Percentiles rank a stretch among this genome's conserved stretches.
Evolutionary conservation across 208 protist genomes (phyloP).

Genomic region (Leishmania martiniquensis): DNA sequence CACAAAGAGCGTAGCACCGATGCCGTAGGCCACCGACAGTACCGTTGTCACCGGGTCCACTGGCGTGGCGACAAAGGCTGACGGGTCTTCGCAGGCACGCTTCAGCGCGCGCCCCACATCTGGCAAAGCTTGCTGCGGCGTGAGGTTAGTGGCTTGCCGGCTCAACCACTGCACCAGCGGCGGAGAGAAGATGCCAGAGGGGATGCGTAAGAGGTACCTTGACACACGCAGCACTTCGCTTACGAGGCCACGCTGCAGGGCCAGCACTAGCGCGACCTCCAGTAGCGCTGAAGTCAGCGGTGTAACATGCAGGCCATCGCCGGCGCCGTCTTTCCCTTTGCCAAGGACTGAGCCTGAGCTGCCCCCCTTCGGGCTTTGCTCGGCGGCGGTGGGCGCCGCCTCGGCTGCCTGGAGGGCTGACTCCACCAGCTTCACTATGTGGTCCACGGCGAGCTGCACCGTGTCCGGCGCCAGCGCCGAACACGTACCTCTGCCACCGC

Average conservation of each 20-base stretch:
- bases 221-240: conserved; percentile 70
- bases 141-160: conserved; percentile 40
- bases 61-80: conserved; percentile 47
- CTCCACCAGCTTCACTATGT: conserved; percentile 57
- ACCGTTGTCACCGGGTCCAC: conserved; percentile 44
- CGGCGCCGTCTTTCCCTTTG: background rate
- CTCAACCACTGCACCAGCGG: conserved; percentile 56
- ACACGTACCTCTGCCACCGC: conserved; percentile 11
- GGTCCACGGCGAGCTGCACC: conserved; percentile 61
- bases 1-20: conserved; percentile 48
- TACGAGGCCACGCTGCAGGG: conserved; percentile 75
- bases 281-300: conserved; percentile 39
- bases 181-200: conserved; percentile 34
- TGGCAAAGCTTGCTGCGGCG: conserved; percentile 50
- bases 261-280: conserved; percentile 71
- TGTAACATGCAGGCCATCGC: background rate
- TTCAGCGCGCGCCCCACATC: conserved; percentile 58
- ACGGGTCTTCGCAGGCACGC: conserved; percentile 53
- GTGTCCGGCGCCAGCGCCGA: conserved; percentile 53
- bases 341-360: background rate
- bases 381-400: background rate
- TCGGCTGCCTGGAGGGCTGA: conserved; percentile 4
- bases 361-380: background rate
- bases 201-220: conserved; percentile 63
- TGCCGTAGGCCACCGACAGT: conserved; percentile 66